Conservation (phyloP, 1,139 yeast species). For the Kodamaea fungicola region DNA sequence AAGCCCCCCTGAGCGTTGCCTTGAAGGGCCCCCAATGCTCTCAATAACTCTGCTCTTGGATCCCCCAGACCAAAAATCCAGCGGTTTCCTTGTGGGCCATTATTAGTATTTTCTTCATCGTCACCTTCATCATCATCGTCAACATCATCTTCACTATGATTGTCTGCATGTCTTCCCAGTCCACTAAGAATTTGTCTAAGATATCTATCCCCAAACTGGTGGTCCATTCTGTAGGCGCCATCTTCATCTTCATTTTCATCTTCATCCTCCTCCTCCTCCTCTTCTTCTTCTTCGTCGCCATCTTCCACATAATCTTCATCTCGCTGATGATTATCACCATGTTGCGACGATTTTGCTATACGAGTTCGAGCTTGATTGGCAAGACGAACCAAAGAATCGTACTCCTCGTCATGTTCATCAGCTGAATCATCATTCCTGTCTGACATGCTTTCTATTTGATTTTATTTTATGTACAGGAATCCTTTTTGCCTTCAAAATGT, state of each 20-base stretch:
- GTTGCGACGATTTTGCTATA: too few relatives aligned
- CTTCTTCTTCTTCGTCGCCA: conserved; percentile 15
- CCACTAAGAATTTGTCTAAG: conserved; percentile 7
- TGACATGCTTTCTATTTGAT: not conserved
- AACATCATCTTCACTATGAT: conserved; percentile 19
- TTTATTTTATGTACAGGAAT: not conserved
- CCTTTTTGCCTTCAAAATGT: not conserved
- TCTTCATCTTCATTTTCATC: conserved; percentile 16
- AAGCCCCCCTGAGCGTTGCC: conserved; percentile 26
- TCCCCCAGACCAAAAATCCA: conserved; percentile 8
- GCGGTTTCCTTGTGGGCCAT: conserved; percentile 1
- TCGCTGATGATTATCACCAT: conserved; percentile 4
- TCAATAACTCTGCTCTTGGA: conserved; percentile 22
- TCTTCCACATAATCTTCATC: conserved; percentile 15
- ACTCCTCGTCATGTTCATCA: conserved; percentile 15
- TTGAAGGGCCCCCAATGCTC: conserved; percentile 21
- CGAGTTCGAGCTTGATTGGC: conserved; percentile 6
- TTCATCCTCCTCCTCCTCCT: conserved; percentile 15
- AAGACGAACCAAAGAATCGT: not conserved
- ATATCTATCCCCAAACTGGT: conserved; percentile 1
- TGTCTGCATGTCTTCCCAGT: conserved; percentile 16
- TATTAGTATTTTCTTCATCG: conserved; percentile 14
- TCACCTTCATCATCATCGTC: conserved; percentile 13
- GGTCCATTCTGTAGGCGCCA: conserved; percentile 12
- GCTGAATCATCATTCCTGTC: conserved; percentile 12